Percentiles rank a stretch among this genome's conserved stretches.
These are phyloP conservation scores for Metschnikowia lunata DNA, from an alignment of 805 yeast species.

Conservation along the genomic window DNA sequence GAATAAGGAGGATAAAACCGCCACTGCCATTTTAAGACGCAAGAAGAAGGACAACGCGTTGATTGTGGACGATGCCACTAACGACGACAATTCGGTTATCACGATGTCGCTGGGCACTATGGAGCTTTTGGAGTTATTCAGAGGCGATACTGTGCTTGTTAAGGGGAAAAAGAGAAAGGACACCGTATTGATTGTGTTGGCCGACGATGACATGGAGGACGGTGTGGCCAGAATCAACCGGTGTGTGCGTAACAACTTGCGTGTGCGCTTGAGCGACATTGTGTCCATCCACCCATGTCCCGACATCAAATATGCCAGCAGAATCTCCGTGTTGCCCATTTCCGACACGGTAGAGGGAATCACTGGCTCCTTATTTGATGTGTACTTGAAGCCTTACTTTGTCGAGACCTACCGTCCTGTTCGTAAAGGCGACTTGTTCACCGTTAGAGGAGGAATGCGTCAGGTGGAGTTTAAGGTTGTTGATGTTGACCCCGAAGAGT, in stretches of 20 bases:
- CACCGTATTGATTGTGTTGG: slow-evolving; percentile 90
- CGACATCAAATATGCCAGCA: slow-evolving; percentile 92
- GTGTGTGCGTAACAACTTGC: slow-evolving; percentile 90
- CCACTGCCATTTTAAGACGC: slow-evolving; percentile 94
- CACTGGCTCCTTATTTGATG: slow-evolving; percentile 94
- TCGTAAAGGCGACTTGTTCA: slow-evolving; percentile 93
- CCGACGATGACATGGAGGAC: slow-evolving; percentile 95
- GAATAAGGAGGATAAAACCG: slow-evolving; percentile 63
- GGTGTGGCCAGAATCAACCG: slow-evolving; percentile 93
- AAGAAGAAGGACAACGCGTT: slow-evolving; percentile 97
- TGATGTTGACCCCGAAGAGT: slow-evolving; percentile 95
- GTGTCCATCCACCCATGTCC: slow-evolving; percentile 93
- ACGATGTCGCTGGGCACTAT: slow-evolving; percentile 92
- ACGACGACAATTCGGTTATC: slow-evolving; percentile 95
- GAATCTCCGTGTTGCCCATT: slow-evolving; percentile 93
- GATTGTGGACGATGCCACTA: slow-evolving; percentile 93
- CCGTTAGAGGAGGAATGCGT: slow-evolving; percentile 98
- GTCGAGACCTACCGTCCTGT: slow-evolving; percentile 99
- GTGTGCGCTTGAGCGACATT: slow-evolving; percentile 91
- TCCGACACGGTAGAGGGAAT: slow-evolving; percentile 98
- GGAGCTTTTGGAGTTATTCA: slow-evolving; percentile 90
- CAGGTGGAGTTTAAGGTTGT: slow-evolving; percentile 98
- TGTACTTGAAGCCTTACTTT: slow-evolving; percentile 93
- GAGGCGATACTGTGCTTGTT: slow-evolving; percentile 96
- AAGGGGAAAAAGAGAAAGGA: slow-evolving; percentile 98